These are phyloP conservation scores for Leccinum disarticulatum DNA, from an alignment of 768 basidiomycete genomes.

Conservation along the genomic window DNA sequence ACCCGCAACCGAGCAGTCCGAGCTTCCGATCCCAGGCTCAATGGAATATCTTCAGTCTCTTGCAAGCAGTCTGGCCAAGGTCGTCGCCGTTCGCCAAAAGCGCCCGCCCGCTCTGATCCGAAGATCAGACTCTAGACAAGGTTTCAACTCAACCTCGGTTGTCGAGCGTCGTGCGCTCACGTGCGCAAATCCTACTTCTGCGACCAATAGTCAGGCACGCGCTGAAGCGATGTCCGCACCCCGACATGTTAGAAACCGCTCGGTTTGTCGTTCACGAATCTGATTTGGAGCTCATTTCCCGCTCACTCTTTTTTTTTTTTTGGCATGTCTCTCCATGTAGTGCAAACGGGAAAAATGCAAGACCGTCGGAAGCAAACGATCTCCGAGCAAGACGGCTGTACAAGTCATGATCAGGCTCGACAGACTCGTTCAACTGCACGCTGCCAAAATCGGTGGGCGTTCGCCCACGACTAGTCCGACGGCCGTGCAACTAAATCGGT, in stretches of 20 bases:
- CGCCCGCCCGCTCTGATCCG: conserved; percentile 10
- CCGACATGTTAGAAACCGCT: conserved; percentile 10
- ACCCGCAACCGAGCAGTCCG: not conserved
- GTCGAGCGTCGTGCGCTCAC: conserved; percentile 5
- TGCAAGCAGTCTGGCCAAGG: conserved; percentile 18
- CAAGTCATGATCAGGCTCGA: conserved; percentile 23
- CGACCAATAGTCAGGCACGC: not conserved
- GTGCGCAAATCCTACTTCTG: conserved; percentile 13
- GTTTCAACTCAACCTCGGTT: conserved; percentile 10
- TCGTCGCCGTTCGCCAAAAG: conserved; percentile 22
- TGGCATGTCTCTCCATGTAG: not conserved
- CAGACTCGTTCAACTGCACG: conserved; percentile 24
- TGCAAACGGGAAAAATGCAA: conserved; percentile 23
- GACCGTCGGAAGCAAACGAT: not conserved
- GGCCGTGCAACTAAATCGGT: conserved; percentile 20
- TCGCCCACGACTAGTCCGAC: conserved; percentile 16
- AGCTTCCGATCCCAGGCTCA: not conserved
- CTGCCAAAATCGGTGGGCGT: conserved; percentile 11
- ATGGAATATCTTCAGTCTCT: conserved; percentile 28
- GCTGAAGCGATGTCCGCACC: not conserved
- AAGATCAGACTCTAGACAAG: conserved; percentile 16
- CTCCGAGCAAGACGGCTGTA: conserved; percentile 10
- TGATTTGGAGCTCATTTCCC: not conserved
- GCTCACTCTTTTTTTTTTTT: not conserved
- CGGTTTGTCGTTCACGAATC: conserved; percentile 9